A percentile compares a stretch with the other conserved stretches of the same genome.
Conservation (phyloP, 2,329 filamentous ascomycete species). For the Coniochaeta prunicola region DNA sequence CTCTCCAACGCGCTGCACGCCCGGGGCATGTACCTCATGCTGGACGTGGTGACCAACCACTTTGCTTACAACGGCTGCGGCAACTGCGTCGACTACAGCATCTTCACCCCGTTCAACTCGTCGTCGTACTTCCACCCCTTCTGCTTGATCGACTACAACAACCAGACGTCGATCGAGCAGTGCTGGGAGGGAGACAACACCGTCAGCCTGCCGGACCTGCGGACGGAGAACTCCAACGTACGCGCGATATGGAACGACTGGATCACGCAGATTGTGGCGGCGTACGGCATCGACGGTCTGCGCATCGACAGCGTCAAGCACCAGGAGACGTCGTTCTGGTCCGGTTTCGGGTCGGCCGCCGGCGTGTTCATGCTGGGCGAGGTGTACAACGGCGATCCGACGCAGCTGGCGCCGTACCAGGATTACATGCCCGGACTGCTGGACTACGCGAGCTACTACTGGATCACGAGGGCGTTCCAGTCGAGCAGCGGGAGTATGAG, state of each 20-base stretch:
- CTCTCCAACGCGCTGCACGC: constrained; percentile 42
- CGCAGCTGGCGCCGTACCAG: constrained; percentile 36
- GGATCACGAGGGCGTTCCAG: constrained; percentile 18
- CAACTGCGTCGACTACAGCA: constrained; percentile 42
- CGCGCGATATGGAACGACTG: constrained; percentile 15
- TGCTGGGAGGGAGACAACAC: constrained; percentile 43
- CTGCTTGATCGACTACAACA: constrained; percentile 43
- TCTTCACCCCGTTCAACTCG: constrained; percentile 47
- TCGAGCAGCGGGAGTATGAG: constrained; percentile 22
- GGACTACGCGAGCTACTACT: constrained; percentile 36
- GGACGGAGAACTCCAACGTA: constrained; percentile 30
- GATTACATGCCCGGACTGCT: constrained; percentile 36
- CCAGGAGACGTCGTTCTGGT: constrained; percentile 40
- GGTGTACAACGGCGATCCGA: constrained; percentile 38
- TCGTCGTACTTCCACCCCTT: constrained; percentile 46
- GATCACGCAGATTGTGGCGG: constrained; percentile 12
- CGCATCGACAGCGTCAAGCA: constrained; percentile 42
- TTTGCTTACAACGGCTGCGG: constrained; percentile 43
- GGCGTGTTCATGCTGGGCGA: constrained; percentile 44
- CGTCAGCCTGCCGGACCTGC: constrained; percentile 42
- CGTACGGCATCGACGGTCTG: constrained; percentile 30
- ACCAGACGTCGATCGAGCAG: constrained; percentile 28
- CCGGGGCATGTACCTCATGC: constrained; percentile 42
- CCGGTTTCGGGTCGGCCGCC: constrained; percentile 33
- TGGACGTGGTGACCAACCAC: constrained; percentile 53